A percentile compares a stretch with the other conserved stretches of the same genome.
These are phyloP conservation scores for Colletotrichum sp. DNA, from an alignment of 2,329 filamentous ascomycete species.

Conservation along the genomic window DNA sequence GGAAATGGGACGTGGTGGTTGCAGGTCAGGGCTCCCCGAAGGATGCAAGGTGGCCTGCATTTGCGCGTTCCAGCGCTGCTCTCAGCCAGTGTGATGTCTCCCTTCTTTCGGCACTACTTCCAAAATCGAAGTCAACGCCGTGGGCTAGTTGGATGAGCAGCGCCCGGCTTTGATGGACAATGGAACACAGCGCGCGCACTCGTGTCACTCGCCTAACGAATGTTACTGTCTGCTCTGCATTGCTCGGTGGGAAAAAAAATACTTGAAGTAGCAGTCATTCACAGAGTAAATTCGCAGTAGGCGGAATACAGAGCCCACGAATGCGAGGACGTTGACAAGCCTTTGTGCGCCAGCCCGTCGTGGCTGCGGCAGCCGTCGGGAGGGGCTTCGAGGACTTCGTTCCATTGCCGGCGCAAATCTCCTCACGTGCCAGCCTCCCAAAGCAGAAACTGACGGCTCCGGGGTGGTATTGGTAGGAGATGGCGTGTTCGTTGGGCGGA, in stretches of 20 bases:
- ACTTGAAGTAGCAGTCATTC: background rate
- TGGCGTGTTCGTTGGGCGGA: constrained; percentile 1
- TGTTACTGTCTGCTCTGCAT: background rate
- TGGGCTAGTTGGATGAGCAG: background rate
- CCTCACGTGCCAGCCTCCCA: background rate
- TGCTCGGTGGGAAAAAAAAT: background rate
- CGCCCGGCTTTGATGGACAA: constrained; percentile 3
- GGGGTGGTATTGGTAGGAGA: background rate
- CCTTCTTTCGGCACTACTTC: constrained; percentile 3
- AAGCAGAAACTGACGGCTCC: background rate
- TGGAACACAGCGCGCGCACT: background rate
- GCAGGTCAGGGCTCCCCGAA: background rate
- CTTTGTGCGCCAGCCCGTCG: background rate
- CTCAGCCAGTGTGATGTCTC: background rate
- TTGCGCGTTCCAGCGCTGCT: background rate
- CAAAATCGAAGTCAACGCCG: constrained; percentile 2
- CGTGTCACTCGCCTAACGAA: background rate
- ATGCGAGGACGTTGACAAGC: background rate
- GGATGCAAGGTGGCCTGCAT: background rate
- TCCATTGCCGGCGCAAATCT: background rate
- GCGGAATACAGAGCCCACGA: background rate
- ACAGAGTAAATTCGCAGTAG: background rate
- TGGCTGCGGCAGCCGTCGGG: background rate
- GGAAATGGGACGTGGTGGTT: background rate
- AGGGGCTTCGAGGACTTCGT: background rate